Base-by-base conservation (phyloP, 2,329 filamentous ascomycete genomes). In the Paraphoma chrysanthemicola region DNA sequence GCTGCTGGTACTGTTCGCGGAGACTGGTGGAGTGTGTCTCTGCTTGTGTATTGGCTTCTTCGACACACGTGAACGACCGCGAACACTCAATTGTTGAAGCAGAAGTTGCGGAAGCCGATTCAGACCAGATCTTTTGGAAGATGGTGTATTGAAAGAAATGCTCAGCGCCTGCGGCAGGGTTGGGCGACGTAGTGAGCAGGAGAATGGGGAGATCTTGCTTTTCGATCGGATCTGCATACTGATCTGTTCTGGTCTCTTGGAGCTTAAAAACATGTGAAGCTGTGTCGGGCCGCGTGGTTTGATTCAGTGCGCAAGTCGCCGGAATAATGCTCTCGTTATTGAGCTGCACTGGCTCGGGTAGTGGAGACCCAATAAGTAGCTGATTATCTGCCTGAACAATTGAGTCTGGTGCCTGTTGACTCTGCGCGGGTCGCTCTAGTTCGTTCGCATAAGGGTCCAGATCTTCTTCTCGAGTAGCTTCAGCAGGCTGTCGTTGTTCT, bases 71-170 rank as follows among this genome's bases (percentile, higher is more conserved):
- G 46, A 55, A 60, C 0, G 60, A 52, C 10, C 42, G 56, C 4
- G 52, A 48, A 29, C 45, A 53, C 11, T 64, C 44, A 28, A 60
- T 59, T 9, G 43, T 53, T 1, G 47, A 45, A 3, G 18, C 5
- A 30, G 51, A 29, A 6, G 47, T 9, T 43, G 56, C 64, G 17
- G 28, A 31, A 1, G 51, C 53, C 12, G 30, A 14, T 16, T 38
- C 42, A 6, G 38, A 46, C 63, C 66, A 68, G 0, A 56, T n/a
- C 14, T 59, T 67, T 17, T 69, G 60, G 9, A 58, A 60, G 8
- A 70, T 36, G 0, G 60, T 56, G 50, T 70, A 72, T 23, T 71
- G 65, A 16, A 70, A 70, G 44, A 67, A 71, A 4, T 65, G 51
- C n/a, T 67, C 59, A 28, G 63, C 57, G 28, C 49, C 46, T 16